Conservation (phyloP, 768 basidiomycete genomes). For the Hirschioporus abietinus region DNA sequence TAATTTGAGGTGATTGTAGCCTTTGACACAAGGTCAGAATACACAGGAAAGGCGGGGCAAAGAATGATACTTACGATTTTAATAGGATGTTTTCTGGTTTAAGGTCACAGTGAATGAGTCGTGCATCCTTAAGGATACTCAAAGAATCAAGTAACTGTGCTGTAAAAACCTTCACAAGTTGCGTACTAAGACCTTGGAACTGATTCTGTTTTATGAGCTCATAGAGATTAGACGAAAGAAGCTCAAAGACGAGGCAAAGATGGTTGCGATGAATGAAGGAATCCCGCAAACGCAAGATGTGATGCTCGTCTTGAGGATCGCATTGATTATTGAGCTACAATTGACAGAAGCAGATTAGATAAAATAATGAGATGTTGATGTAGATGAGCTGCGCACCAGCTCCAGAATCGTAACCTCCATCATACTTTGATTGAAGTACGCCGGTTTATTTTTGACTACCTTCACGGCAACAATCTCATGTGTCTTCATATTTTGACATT, state of each 20-base stretch:
- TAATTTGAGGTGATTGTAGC: constrained; percentile 95
- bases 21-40: constrained; percentile 33
- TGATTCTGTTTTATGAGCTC: constrained; percentile 99
- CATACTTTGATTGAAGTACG: constrained; percentile 99
- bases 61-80: constrained; percentile 66
- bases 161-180: constrained; percentile 98
- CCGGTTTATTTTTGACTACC: constrained; percentile 99
- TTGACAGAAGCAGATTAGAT: constrained; percentile 5
- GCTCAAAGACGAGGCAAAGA: constrained; percentile 95
- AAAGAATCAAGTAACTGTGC: constrained; percentile 91
- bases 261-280: constrained; percentile 96
- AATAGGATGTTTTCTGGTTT: constrained; percentile 98
- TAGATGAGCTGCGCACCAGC: constrained; percentile 55
- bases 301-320: constrained; percentile 93
- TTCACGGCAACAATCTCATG: constrained; percentile 99
- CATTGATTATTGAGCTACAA: constrained; percentile 85
- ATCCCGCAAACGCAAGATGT: constrained; percentile 91
- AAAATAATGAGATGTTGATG: constrained; percentile 7
- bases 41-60: constrained; percentile 3
- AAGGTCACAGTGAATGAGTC: constrained; percentile 96
- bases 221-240: constrained; percentile 95
- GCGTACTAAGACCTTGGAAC: constrained; percentile 94
- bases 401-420: constrained; percentile 99
- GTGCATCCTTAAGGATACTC: constrained; percentile 89
- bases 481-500: constrained; percentile 99